These are phyloP conservation scores for Echeveria elegans DNA, from an alignment of 164 flowering plant genomes.

Conservation along the genomic window DNA sequence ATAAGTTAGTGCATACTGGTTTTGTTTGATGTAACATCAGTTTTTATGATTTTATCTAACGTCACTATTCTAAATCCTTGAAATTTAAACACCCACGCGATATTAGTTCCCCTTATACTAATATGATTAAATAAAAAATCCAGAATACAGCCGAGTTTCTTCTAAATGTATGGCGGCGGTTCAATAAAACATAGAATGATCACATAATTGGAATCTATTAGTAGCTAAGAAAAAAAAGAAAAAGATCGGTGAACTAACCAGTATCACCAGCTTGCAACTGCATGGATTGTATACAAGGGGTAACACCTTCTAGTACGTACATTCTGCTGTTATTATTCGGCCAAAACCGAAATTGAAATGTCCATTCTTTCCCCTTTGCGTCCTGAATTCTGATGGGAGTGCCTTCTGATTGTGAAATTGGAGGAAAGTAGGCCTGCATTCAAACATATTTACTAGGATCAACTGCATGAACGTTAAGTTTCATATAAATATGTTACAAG, in stretches of 20 bases:
- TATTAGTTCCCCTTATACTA: not conserved
- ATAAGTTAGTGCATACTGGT: not conserved
- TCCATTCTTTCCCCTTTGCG: slow-evolving; percentile 93
- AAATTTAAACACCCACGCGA: not conserved
- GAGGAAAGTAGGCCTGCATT: slow-evolving; percentile 91
- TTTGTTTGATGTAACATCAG: not conserved
- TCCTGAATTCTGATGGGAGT: slow-evolving; percentile 83
- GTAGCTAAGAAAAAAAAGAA: too few relatives aligned
- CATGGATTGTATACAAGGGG: slow-evolving; percentile 99
- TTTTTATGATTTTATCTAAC: not conserved
- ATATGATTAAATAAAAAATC: not conserved
- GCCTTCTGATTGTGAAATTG: slow-evolving; percentile 89
- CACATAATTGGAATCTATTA: too few relatives aligned
- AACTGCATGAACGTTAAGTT: slow-evolving; percentile 12
- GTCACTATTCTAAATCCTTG: not conserved
- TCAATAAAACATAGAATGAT: not conserved
- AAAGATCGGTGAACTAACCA: slow-evolving; percentile 24
- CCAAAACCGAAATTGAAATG: slow-evolving; percentile 98
- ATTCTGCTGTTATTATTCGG: slow-evolving; percentile 97
- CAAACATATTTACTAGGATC: slow-evolving; percentile 8
- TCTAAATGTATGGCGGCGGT: not conserved
- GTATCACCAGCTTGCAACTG: slow-evolving; percentile 96
- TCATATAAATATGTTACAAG: not conserved
- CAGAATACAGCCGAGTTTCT: not conserved
- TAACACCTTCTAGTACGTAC: slow-evolving; percentile 98